These are phyloP conservation scores for Hemileccinum impolitum DNA, from an alignment of 768 basidiomycete species.

Conservation along the genomic window DNA sequence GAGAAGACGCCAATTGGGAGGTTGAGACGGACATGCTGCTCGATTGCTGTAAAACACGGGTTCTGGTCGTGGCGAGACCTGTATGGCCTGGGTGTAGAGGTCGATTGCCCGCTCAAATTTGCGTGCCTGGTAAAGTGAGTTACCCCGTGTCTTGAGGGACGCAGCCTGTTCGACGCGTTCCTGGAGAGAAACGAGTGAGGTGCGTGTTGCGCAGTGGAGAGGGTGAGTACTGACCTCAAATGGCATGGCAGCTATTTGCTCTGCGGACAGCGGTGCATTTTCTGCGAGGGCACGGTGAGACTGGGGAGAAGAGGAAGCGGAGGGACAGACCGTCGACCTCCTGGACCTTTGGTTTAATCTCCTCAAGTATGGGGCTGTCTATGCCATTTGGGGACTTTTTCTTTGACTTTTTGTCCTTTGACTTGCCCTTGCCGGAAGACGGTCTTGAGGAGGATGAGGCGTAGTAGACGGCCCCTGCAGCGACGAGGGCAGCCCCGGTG, in stretches of 20 bases:
- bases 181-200: constrained; percentile 34
- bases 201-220: background rate
- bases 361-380: constrained; percentile 81
- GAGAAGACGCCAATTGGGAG: background rate
- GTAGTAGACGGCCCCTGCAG: constrained; percentile 73
- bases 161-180: constrained; percentile 63
- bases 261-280: constrained; percentile 44
- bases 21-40: constrained; percentile 72
- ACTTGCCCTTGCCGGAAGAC: constrained; percentile 43
- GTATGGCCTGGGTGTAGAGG: constrained; percentile 73
- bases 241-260: constrained; percentile 56
- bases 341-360: constrained; percentile 48
- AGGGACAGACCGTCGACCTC: constrained; percentile 30
- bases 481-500: constrained; percentile 66
- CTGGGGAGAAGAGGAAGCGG: background rate
- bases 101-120: constrained; percentile 58
- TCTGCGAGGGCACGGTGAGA: constrained; percentile 28
- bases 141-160: constrained; percentile 68
- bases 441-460: constrained; percentile 42
- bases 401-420: constrained; percentile 47
- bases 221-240: constrained; percentile 44
- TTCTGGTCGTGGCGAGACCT: constrained; percentile 72
- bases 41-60: constrained; percentile 97
- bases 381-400: constrained; percentile 52
- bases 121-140: constrained; percentile 61